Percentiles rank a stretch among this genome's conserved stretches.
Evolutionary conservation across 73 alveolate genomes (phyloP).

Genomic region (Blepharisma japonicum): DNA sequence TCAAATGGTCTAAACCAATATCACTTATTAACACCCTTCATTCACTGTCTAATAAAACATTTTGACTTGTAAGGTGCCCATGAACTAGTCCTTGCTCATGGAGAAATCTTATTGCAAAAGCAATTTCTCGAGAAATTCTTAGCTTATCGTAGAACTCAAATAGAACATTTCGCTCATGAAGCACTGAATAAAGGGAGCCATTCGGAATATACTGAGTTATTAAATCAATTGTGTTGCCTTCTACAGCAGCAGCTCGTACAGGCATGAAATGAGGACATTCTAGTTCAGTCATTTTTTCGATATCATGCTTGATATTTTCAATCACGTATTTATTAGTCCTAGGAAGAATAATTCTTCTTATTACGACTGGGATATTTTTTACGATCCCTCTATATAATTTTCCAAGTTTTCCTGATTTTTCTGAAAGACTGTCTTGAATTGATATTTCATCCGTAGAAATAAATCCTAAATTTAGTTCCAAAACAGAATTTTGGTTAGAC

Average conservation of each 20-base stretch:
- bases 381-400: not conserved
- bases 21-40: not conserved
- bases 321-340: not conserved
- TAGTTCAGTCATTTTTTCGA: not conserved
- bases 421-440: not conserved
- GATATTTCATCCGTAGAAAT: not conserved
- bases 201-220: not conserved
- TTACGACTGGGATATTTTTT: not conserved
- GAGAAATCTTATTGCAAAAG: not conserved
- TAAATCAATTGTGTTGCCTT: not conserved
- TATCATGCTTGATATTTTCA: not conserved
- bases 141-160: not conserved
- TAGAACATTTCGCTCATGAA: not conserved
- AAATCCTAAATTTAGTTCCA: too few relatives aligned
- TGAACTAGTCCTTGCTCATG: slow-evolving; percentile 8
- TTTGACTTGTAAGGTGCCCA: slow-evolving; percentile 16
- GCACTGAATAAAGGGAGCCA: not conserved
- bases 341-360: not conserved
- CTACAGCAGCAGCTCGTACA: not conserved
- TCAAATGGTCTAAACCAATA: not conserved
- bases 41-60: not conserved
- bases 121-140: not conserved
- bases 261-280: not conserved
- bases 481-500: too few relatives aligned
- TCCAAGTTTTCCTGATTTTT: not conserved